Conservation (phyloP, 805 yeast genomes). For the Schwanniomyces yamadae region DNA sequence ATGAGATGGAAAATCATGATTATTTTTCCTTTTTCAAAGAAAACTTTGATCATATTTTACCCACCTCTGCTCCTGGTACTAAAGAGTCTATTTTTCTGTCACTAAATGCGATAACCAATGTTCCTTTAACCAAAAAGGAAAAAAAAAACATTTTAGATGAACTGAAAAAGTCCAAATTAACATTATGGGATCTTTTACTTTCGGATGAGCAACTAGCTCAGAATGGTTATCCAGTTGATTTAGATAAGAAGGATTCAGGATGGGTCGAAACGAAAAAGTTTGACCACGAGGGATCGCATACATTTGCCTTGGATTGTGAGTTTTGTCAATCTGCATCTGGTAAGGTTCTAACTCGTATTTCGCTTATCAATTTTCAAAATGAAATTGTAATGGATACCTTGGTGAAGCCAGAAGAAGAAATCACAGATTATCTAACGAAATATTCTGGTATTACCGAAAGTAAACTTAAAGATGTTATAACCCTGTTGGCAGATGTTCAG, state of each 20-base stretch:
- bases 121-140: conserved; percentile 59
- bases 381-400: conserved; percentile 65
- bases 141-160: conserved; percentile 37
- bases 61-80: conserved; percentile 66
- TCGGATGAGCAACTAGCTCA: conserved; percentile 45
- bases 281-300: conserved; percentile 58
- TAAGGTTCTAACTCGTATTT: conserved; percentile 71
- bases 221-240: conserved; percentile 62
- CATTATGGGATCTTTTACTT: conserved; percentile 55
- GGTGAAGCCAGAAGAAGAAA: conserved; percentile 75
- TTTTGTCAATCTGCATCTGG: conserved; percentile 73
- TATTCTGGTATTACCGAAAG: conserved; percentile 88
- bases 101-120: conserved; percentile 51
- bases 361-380: conserved; percentile 64
- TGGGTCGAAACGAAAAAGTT: conserved; percentile 42
- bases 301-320: conserved; percentile 90
- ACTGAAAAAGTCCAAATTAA: conserved; percentile 35
- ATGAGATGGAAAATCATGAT: conserved; percentile 4
- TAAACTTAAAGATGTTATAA: conserved; percentile 57
- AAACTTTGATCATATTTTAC: conserved; percentile 44
- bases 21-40: conserved; percentile 32
- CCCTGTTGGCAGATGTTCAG: conserved; percentile 69
- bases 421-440: conserved; percentile 76
- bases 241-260: conserved; percentile 6
- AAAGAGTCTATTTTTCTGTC: conserved; percentile 55